Evolutionary conservation across 148 eudicot species (phyloP), one percentile per base, ranked within the genome.

Genomic region (Vaccinium macrocarpon): DNA sequence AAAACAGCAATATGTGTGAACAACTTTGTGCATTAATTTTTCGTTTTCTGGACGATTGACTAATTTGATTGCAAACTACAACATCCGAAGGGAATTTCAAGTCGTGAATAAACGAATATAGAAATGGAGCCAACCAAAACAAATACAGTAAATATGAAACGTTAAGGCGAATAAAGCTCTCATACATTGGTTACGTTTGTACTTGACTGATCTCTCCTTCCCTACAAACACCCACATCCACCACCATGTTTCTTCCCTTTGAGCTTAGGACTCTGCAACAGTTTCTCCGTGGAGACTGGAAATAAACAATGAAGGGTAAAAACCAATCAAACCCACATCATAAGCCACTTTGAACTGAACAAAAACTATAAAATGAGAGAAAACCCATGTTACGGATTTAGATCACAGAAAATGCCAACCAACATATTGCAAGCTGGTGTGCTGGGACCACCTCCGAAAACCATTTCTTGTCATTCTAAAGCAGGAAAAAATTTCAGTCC

Each of bases 271-370:
- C 57, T 88, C 93, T 88, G 91, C 95, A 92, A 85, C 95, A 92
- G 84, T 92, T 91, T 79, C 95, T 90, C 86, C 95, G 83, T 0
- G 95, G 95, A 29, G 95, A 84, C 95, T 92, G 95, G 84, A 68
- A 52, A 29, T 5, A 38, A 15, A 42, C 64, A 12, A 52, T 82
- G 52, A 80, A 18, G 5, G 72, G 73, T 35, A 48, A 51, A 51
- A 25, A 42, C 78, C 46, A 57, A 59, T 83, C 59, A 83, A 32
- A 83, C 70, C 38, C 70, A 13, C 61, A 75, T n/a, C 18, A 23
- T 8, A 70, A 21, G 59, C 6, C 9, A 62, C 32, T 35, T 38
- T 6, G 29, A 29, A 48, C 32, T 27, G 15, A 38, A 38, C 16
- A 71, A 25, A n/a, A n/a, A 62, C 19, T 18, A 38, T 38, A 42